phyloP scores from a whole-genome alignment of 345 rosid species.

The Mallotus nudiflorus region DNA sequence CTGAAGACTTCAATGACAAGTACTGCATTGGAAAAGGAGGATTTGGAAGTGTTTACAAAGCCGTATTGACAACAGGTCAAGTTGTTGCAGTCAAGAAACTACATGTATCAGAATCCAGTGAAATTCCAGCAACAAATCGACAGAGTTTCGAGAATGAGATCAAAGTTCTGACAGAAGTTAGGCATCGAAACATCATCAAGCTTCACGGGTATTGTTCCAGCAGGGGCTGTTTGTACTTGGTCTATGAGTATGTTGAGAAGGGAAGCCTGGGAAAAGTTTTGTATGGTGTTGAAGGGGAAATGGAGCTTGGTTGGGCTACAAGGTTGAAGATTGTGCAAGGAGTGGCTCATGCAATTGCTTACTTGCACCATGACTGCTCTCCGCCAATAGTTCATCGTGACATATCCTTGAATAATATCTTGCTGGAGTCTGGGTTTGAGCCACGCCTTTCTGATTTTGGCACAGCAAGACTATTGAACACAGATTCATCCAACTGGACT shows the following conservation, averaged over 20 bases:
- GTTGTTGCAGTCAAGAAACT: slow-evolving; percentile 60
- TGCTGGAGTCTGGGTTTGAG: slow-evolving; percentile 55
- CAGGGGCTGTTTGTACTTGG: slow-evolving; percentile 49
- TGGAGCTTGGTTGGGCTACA: slow-evolving; percentile 43
- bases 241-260: slow-evolving; percentile 55
- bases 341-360: slow-evolving; percentile 69
- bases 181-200: slow-evolving; percentile 68
- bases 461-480: slow-evolving; percentile 51
- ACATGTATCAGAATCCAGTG: slow-evolving; percentile 36
- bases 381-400: slow-evolving; percentile 67
- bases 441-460: slow-evolving; percentile 70
- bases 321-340: slow-evolving; percentile 54
- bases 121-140: slow-evolving; percentile 37
- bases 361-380: slow-evolving; percentile 69
- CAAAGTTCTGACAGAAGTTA: slow-evolving; percentile 44
- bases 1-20: slow-evolving; percentile 46
- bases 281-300: slow-evolving; percentile 37
- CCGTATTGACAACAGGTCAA: slow-evolving; percentile 43
- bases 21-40: slow-evolving; percentile 71
- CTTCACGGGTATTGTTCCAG: slow-evolving; percentile 60
- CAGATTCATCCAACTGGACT: slow-evolving; percentile 65
- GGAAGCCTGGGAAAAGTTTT: slow-evolving; percentile 56
- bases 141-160: slow-evolving; percentile 63
- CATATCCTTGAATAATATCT: slow-evolving; percentile 50
- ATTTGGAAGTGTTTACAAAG: slow-evolving; percentile 63